Evolutionary conservation across 2,329 filamentous ascomycete species (phyloP).

Genomic region (Cryphonectria radicalis): DNA sequence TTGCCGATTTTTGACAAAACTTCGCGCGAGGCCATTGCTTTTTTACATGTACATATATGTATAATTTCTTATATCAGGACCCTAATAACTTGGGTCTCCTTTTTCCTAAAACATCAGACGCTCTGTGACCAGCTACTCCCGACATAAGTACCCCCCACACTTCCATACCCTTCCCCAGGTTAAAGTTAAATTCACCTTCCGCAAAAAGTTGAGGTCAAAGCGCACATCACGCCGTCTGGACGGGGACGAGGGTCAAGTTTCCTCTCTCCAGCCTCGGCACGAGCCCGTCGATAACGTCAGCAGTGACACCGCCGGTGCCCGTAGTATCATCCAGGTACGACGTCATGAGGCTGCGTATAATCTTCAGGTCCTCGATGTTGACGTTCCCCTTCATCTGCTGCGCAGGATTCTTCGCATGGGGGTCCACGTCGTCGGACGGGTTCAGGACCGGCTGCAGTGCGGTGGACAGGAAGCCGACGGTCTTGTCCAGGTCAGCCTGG

Average conservation of each 20-base stretch:
- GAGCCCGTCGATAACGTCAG: not conserved
- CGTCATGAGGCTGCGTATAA: not conserved
- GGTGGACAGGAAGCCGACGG: conserved; percentile 40
- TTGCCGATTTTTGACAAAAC: too few relatives aligned
- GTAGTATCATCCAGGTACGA: not conserved
- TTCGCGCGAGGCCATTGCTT: too few relatives aligned
- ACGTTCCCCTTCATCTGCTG: not conserved
- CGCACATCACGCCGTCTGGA: not conserved
- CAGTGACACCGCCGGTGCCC: not conserved
- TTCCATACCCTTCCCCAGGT: too few relatives aligned
- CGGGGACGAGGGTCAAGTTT: not conserved
- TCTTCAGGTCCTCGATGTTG: not conserved
- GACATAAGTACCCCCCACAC: too few relatives aligned
- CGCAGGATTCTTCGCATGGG: not conserved
- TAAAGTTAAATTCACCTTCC: too few relatives aligned
- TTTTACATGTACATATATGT: too few relatives aligned
- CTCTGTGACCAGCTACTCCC: too few relatives aligned
- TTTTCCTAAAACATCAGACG: too few relatives aligned
- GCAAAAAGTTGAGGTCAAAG: too few relatives aligned
- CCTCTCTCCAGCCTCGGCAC: conserved; percentile 3
- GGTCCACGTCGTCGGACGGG: not conserved
- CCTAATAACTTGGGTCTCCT: too few relatives aligned
- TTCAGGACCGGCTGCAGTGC: conserved; percentile 33
- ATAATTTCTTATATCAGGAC: too few relatives aligned
- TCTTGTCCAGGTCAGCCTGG: conserved; percentile 38